Evolutionary conservation across 1,284 basidiomycete species (phyloP).

Genomic region (Ustilago lituana): DNA sequence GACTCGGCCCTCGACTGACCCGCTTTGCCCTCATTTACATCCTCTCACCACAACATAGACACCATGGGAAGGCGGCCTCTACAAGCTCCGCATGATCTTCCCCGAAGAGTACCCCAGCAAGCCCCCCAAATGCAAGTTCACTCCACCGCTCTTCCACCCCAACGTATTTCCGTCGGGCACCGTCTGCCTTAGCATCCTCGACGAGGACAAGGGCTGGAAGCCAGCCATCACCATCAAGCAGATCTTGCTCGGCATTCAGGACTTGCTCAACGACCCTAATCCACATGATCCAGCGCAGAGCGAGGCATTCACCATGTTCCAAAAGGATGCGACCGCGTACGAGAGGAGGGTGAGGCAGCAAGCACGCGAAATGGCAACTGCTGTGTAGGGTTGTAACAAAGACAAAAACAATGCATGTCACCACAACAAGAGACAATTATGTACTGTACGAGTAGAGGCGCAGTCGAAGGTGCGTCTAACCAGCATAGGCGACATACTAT

Average conservation of each 20-base stretch:
- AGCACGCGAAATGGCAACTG: conserved; percentile 50
- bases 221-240: conserved; percentile 99
- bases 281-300: conserved; percentile 94
- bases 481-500: too few species aligned
- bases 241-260: conserved; percentile 94
- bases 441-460: too few species aligned
- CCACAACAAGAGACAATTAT: too few species aligned
- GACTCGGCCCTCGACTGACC: too few species aligned
- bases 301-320: conserved; percentile 97
- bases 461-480: too few species aligned
- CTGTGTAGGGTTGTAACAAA: conserved; percentile 6
- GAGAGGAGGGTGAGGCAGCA: conserved; percentile 56
- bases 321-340: conserved; percentile 69
- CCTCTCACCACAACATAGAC: conserved; percentile 73
- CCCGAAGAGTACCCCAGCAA: conserved; percentile 80
- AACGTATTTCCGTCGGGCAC: conserved; percentile 99
- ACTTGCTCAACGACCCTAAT: conserved; percentile 91
- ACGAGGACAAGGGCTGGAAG: conserved; percentile 99
- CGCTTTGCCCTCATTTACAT: not conserved
- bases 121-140: conserved; percentile 98
- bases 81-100: conserved; percentile 84
- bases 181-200: conserved; percentile 95
- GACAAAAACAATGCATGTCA: too few species aligned
- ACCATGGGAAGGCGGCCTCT: conserved; percentile 93
- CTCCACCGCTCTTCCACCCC: conserved; percentile 94